phyloP scores from a whole-genome alignment of 108 stramenopile genomes.

The Seminavis robusta region DNA sequence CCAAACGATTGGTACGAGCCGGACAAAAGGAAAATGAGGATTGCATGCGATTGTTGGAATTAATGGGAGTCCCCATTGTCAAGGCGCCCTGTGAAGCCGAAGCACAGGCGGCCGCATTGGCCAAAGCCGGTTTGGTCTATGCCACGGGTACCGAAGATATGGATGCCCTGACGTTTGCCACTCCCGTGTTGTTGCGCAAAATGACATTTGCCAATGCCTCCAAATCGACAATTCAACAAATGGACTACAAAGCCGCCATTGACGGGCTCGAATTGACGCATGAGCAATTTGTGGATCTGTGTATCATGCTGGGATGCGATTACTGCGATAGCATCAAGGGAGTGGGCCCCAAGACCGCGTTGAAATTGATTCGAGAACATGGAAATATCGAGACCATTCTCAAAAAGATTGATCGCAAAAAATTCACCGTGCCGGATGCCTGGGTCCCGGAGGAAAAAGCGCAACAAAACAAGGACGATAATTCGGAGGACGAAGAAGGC shows the following conservation, averaged over 20 bases:
- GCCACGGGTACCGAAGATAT: constrained; percentile 99
- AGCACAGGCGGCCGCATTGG: constrained; percentile 95
- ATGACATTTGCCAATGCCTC: constrained; percentile 84
- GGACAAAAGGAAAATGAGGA: constrained; percentile 91
- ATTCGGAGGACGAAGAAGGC: constrained; percentile 33
- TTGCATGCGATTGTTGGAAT: constrained; percentile 70
- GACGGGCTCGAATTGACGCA: constrained; percentile 88
- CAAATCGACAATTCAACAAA: constrained; percentile 73
- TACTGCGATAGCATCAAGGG: constrained; percentile 95
- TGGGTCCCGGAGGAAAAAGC: constrained; percentile 67
- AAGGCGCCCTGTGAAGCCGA: constrained; percentile 97
- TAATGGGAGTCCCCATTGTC: constrained; percentile 98
- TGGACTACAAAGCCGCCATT: constrained; percentile 88
- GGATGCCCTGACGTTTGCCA: constrained; percentile 96
- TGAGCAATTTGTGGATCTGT: constrained; percentile 98
- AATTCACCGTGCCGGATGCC: constrained; percentile 75
- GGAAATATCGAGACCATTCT: constrained; percentile 86
- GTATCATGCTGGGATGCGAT: constrained; percentile 86
- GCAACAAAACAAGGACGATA: constrained; percentile 22
- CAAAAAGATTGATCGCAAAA: constrained; percentile 64
- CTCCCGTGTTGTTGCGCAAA: constrained; percentile 89
- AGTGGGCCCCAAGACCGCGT: constrained; percentile 97
- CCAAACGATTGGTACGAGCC: constrained; percentile 78
- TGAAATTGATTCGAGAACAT: constrained; percentile 89
- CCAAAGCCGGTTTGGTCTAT: constrained; percentile 83